Evolutionary conservation across 371 early-diverging fungal species (phyloP).

Genomic region (Syncephalis plumigaleata): DNA sequence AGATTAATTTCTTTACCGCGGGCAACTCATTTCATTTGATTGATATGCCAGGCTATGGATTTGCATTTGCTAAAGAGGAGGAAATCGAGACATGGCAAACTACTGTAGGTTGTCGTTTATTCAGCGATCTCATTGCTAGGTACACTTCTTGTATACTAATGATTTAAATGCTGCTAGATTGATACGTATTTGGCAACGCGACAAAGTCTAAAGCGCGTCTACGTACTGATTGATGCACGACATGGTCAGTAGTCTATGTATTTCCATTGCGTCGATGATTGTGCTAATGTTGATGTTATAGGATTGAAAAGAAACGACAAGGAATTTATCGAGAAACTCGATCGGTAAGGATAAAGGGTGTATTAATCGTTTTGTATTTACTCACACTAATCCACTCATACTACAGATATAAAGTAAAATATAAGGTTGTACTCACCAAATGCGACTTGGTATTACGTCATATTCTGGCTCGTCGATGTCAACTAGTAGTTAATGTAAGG

Average conservation of each 20-base stretch:
- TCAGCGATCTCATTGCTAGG: too few relatives aligned
- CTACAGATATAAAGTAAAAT: slow-evolving; percentile 25
- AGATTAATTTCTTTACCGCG: slow-evolving; percentile 59
- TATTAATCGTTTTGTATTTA: slow-evolving; percentile 6
- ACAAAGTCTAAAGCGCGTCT: slow-evolving; percentile 40
- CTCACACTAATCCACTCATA: background rate
- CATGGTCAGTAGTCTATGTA: slow-evolving; percentile 49
- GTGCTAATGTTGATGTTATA: slow-evolving; percentile 7
- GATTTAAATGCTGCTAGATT: slow-evolving; percentile 38
- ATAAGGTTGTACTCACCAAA: slow-evolving; percentile 70
- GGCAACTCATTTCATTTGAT: slow-evolving; percentile 42
- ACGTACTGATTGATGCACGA: slow-evolving; percentile 59
- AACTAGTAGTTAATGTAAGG: slow-evolving; percentile 11
- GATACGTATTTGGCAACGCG: slow-evolving; percentile 41
- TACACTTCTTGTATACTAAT: too few relatives aligned
- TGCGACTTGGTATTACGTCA: slow-evolving; percentile 48
- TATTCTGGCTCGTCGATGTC: slow-evolving; percentile 36
- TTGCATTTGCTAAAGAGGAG: slow-evolving; percentile 60
- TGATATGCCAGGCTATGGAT: slow-evolving; percentile 83
- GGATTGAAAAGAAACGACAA: slow-evolving; percentile 36
- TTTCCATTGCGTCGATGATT: slow-evolving; percentile 1
- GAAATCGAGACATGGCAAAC: slow-evolving; percentile 33
- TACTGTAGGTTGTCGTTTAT: slow-evolving; percentile 38
- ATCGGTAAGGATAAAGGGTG: slow-evolving; percentile 21
- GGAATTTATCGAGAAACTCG: slow-evolving; percentile 34